A percentile compares a stretch with the other conserved stretches of the same genome.
Conservation (phyloP, 345 rosid species). For the Gossypium sturtianum region DNA sequence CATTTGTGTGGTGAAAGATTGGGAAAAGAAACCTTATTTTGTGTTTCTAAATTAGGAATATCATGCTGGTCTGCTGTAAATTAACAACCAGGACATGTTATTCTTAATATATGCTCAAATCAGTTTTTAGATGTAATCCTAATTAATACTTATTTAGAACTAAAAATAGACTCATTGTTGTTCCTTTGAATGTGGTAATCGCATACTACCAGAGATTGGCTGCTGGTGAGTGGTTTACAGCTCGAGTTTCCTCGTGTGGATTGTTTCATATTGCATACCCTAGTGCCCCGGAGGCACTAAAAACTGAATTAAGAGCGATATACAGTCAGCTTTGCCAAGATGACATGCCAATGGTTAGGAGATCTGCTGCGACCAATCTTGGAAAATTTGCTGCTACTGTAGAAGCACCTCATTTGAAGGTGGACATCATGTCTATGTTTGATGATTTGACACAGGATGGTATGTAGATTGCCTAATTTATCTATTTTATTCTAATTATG, state of each 20-base stretch:
- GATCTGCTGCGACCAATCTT: constrained; percentile 77
- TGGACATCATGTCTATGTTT: constrained; percentile 72
- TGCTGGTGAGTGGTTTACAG: constrained; percentile 85
- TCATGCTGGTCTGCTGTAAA: background rate
- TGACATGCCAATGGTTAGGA: constrained; percentile 92
- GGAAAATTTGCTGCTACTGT: constrained; percentile 80
- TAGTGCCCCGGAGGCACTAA: constrained; percentile 54
- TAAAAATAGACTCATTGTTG: background rate
- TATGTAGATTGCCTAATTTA: constrained; percentile 15
- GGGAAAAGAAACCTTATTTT: no score
- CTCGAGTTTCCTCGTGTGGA: constrained; percentile 75
- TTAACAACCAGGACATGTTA: background rate
- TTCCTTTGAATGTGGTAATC: background rate
- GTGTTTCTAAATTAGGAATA: background rate
- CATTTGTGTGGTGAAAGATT: background rate
- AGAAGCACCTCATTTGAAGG: constrained; percentile 63
- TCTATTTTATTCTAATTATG: background rate
- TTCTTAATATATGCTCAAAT: background rate
- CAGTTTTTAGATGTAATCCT: background rate
- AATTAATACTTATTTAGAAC: background rate
- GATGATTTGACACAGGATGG: constrained; percentile 80
- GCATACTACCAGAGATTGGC: constrained; percentile 49
- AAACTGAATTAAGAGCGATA: constrained; percentile 55
- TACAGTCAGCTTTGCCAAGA: constrained; percentile 73
- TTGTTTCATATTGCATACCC: constrained; percentile 73